Conservation (phyloP, 2,329 filamentous ascomycete species). For the Colletotrichum liriopes region DNA sequence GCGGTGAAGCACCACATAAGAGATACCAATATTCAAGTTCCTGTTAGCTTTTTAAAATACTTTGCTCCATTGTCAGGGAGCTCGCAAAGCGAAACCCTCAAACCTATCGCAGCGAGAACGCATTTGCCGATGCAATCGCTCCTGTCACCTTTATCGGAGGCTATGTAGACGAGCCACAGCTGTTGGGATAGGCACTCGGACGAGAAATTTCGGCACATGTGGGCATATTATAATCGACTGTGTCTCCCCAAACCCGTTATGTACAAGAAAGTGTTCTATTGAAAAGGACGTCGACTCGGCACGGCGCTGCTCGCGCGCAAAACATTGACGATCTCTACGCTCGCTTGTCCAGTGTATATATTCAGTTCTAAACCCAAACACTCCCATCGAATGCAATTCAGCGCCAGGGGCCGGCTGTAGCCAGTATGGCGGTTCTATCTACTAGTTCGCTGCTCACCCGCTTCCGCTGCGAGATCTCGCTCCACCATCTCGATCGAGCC, state of each 20-base stretch:
- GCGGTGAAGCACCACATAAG: too few relatives aligned
- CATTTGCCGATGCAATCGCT: too few relatives aligned
- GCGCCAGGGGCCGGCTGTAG: neutral
- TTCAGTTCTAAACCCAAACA: constrained; percentile 22
- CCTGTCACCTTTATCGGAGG: neutral
- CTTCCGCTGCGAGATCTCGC: constrained; percentile 67
- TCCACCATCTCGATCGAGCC: constrained; percentile 92
- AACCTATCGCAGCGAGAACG: neutral
- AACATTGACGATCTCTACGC: constrained; percentile 25
- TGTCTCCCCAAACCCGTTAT: constrained; percentile 12
- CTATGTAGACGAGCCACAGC: neutral
- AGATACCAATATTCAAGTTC: neutral
- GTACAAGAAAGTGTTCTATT: constrained; percentile 32
- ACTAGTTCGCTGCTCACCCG: constrained; percentile 42
- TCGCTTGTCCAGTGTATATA: constrained; percentile 33
- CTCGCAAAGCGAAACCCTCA: neutral
- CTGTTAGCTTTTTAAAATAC: neutral
- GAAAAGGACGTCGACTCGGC: neutral
- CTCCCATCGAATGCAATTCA: neutral
- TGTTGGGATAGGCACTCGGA: neutral
- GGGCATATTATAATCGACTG: neutral
- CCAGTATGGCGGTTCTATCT: constrained; percentile 12
- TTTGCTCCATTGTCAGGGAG: neutral
- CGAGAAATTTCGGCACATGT: neutral
- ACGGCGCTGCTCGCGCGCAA: constrained; percentile 13